Base-by-base conservation (phyloP, 1,284 basidiomycete species). In the Laetiporus sulphureus region DNA sequence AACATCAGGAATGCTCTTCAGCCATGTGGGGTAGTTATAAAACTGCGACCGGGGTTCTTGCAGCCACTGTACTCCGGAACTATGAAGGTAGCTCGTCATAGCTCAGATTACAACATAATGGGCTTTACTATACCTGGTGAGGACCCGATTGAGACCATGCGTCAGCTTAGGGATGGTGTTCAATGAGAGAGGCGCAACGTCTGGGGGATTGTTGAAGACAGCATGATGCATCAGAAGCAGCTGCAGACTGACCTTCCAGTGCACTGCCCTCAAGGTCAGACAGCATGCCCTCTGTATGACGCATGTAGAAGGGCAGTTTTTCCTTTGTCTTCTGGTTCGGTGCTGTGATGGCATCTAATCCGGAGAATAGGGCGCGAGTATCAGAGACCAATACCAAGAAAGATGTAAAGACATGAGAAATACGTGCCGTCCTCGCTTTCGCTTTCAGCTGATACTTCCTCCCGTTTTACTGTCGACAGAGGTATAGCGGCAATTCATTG, bases 11-110 rank as follows among this genome's bases (percentile, higher is more conserved):
- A 98, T 78, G 5, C 65, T 64, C 57, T 85, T 76, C 3, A 91
- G 65, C 55, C 74, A 76, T 1, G 79, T 75, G 0, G 81, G 65
- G 57, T 91, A 98, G 59, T 96, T 96, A 66, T 91, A 95, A 5
- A 91, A 84, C 5, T 79, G 74, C 0, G 91, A 88, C 7, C 90
- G 74, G 1, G 90, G 87, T 55, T 99, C 93, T 53, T 82, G 79
- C 2, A 97, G 63, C 81, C 88, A 91, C 57, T 95, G 89, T 0
- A 96, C 84, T n/a, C 92, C 92, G 3, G 90, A 89, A 52, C 90
- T 93, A 38, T 32, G 44, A 36, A 31, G 15, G 32, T 12, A 38
- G 20, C 41, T 45, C 50, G 36, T 23, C 16, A 41, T 31, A 24
- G 38, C 33, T 36, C 37, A 18, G 37, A 40, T 38, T 24, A 20